Conservation (phyloP, 1,284 basidiomycete genomes). For the Fereydounia khargensis region DNA sequence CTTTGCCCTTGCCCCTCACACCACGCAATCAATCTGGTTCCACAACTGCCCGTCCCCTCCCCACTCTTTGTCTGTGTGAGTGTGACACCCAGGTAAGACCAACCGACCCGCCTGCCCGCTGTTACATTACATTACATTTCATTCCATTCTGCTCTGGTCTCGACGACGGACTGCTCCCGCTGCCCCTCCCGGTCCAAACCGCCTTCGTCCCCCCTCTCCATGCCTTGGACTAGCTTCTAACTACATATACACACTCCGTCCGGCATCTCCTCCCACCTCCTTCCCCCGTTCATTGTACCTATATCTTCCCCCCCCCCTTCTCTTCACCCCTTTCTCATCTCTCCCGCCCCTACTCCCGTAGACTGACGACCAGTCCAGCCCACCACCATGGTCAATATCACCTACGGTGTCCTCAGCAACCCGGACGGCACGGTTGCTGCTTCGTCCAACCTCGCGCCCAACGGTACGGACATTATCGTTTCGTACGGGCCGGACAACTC, state of each 20-base stretch:
- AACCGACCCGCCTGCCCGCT: too few species aligned
- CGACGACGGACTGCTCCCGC: too few species aligned
- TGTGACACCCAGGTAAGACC: too few species aligned
- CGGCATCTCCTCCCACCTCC: background rate
- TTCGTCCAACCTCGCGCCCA: conserved; percentile 7
- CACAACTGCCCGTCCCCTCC: too few species aligned
- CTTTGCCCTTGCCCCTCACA: too few species aligned
- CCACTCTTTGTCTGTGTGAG: too few species aligned
- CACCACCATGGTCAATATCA: conserved; percentile 43
- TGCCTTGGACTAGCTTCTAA: conserved; percentile 8
- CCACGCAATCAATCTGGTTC: too few species aligned
- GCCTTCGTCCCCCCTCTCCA: conserved; percentile 63
- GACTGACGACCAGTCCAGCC: background rate
- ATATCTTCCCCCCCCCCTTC: conserved; percentile 48
- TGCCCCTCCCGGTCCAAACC: conserved; percentile 63
- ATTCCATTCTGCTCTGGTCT: too few species aligned
- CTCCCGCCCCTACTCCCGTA: background rate
- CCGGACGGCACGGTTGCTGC: conserved; percentile 10
- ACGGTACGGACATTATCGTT: conserved; percentile 52
- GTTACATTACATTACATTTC: too few species aligned
- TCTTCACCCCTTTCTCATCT: conserved; percentile 12
- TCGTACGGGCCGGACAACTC: conserved; percentile 36
- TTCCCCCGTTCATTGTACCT: conserved; percentile 54
- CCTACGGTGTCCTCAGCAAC: conserved; percentile 24
- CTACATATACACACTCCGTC: background rate